Percentiles rank a stretch among this genome's conserved stretches.
These are phyloP conservation scores for Aspergillus conjunctus DNA, from an alignment of 495 filamentous ascomycete species.

Conservation along the genomic window DNA sequence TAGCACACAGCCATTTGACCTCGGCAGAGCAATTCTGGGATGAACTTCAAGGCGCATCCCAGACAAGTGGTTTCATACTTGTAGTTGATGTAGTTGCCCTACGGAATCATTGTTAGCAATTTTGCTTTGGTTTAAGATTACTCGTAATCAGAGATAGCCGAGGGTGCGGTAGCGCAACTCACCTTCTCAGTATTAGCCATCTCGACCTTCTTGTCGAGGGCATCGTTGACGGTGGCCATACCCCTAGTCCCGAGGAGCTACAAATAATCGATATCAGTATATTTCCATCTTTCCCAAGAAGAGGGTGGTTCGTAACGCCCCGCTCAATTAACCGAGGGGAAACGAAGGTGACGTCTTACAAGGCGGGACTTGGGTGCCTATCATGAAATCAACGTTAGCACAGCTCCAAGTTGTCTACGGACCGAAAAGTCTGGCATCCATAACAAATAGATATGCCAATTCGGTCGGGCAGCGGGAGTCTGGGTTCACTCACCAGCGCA, in stretches of 20 bases:
- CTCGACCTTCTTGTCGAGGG: slow-evolving; percentile 75
- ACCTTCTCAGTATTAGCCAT: slow-evolving; percentile 78
- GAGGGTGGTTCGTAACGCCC: slow-evolving; percentile 1
- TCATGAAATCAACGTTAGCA: slow-evolving; percentile 30
- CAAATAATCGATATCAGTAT: slow-evolving; percentile 31
- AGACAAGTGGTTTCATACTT: slow-evolving; percentile 49
- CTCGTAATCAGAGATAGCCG: slow-evolving; percentile 15
- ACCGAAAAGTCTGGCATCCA: slow-evolving; percentile 4
- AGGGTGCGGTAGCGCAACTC: slow-evolving; percentile 25
- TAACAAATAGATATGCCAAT: slow-evolving; percentile 4
- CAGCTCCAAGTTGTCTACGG: slow-evolving; percentile 6
- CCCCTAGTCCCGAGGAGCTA: slow-evolving; percentile 55
- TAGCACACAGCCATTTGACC: slow-evolving; percentile 27
- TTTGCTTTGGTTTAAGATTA: slow-evolving; percentile 7
- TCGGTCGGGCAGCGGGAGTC: background rate
- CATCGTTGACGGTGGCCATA: slow-evolving; percentile 63
- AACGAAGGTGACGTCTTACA: slow-evolving; percentile 46
- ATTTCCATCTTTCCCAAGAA: slow-evolving; percentile 15
- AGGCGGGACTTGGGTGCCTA: slow-evolving; percentile 55
- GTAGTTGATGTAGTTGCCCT: slow-evolving; percentile 82
- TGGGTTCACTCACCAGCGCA: slow-evolving; percentile 54
- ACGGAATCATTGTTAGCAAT: slow-evolving; percentile 25
- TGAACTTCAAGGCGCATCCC: background rate
- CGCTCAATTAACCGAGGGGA: slow-evolving; percentile 11
- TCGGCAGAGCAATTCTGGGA: background rate